phyloP scores from a whole-genome alignment of 1,284 basidiomycete species.

The Ustilago tritici region DNA sequence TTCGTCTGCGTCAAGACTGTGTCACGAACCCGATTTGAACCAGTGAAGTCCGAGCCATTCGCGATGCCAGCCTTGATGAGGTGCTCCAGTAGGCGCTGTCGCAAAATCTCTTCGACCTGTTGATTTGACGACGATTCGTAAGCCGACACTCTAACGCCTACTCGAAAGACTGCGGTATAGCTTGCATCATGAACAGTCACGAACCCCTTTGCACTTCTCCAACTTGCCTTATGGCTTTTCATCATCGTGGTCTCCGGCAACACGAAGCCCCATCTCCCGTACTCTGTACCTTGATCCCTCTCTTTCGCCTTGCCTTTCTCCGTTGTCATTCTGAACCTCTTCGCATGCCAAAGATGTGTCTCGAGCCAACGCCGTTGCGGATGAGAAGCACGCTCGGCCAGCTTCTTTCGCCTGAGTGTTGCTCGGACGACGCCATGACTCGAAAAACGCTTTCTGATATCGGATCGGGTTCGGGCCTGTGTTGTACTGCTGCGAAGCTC shows the following conservation, averaged over 20 bases:
- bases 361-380: slow-evolving; percentile 63
- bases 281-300: slow-evolving; percentile 36
- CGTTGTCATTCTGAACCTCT: slow-evolving; percentile 66
- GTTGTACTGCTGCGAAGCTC: slow-evolving; percentile 67
- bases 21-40: slow-evolving; percentile 1
- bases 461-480: slow-evolving; percentile 46
- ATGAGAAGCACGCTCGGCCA: slow-evolving; percentile 50
- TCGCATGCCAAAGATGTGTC: slow-evolving; percentile 69
- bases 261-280: slow-evolving; percentile 56
- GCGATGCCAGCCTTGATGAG: slow-evolving; percentile 17
- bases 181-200: slow-evolving; percentile 63
- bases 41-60: background rate
- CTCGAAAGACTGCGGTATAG: slow-evolving; percentile 51
- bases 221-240: slow-evolving; percentile 61
- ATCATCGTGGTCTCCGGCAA: slow-evolving; percentile 64
- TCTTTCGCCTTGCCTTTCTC: slow-evolving; percentile 59
- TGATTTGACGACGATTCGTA: background rate
- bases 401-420: slow-evolving; percentile 43
- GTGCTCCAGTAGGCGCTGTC: background rate
- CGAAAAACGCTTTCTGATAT: slow-evolving; percentile 52
- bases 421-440: slow-evolving; percentile 50
- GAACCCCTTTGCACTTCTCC: slow-evolving; percentile 45
- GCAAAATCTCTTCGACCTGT: background rate
- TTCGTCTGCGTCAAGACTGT: slow-evolving; percentile 13
- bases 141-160: slow-evolving; percentile 17